These are phyloP conservation scores for Flaveria ramosissima DNA, from an alignment of 129 eudicot genomes.

Conservation along the genomic window DNA sequence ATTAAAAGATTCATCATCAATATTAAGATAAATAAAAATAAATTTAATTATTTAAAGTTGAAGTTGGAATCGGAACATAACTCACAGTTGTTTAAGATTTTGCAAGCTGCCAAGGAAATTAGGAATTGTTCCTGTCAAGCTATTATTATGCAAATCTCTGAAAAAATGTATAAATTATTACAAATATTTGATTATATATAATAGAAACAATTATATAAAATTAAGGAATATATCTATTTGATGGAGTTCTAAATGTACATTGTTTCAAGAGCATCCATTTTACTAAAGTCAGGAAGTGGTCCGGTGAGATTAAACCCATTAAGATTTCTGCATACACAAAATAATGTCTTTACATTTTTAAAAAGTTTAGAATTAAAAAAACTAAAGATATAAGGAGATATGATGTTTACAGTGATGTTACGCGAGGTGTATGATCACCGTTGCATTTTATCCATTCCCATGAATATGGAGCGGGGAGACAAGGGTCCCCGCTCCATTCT, in stretches of 20 bases:
- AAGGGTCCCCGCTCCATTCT: constrained; percentile 69
- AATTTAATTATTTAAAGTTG: neutral
- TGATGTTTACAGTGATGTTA: constrained; percentile 52
- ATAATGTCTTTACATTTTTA: neutral
- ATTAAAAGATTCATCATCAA: neutral
- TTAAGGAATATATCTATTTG: neutral
- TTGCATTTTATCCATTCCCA: constrained; percentile 73
- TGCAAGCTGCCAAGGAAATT: constrained; percentile 57
- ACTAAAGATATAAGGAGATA: neutral
- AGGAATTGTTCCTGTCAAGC: constrained; percentile 54
- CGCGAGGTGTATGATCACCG: constrained; percentile 46
- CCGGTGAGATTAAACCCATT: constrained; percentile 54
- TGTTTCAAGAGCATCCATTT: constrained; percentile 63
- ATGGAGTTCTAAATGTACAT: constrained; percentile 40
- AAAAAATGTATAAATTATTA: constrained; percentile 9
- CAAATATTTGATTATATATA: neutral
- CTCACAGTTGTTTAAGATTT: constrained; percentile 63
- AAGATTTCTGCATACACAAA: constrained; percentile 43
- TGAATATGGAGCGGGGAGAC: constrained; percentile 63
- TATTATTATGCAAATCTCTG: constrained; percentile 71
- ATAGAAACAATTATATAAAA: neutral
- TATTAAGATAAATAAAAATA: neutral
- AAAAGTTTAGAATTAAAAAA: neutral
- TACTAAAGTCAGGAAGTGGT: constrained; percentile 63
- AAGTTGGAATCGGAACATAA: neutral